phyloP scores from a whole-genome alignment of 768 basidiomycete species.

The Mycena venus region DNA sequence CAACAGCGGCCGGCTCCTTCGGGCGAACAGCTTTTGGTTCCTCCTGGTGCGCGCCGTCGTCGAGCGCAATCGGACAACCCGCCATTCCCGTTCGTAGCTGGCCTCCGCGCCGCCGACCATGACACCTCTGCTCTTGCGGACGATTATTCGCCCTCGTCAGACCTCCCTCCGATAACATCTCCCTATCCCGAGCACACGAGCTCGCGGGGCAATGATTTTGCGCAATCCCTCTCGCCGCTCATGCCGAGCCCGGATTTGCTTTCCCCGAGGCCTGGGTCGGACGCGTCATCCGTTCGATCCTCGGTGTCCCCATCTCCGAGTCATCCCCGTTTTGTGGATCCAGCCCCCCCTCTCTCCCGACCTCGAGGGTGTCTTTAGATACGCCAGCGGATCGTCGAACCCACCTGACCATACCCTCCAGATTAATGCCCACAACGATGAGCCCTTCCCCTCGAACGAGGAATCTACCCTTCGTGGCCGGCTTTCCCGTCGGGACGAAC shows the following conservation, averaged over 20 bases:
- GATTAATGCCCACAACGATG: not conserved
- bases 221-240: not conserved
- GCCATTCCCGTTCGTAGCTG: not conserved
- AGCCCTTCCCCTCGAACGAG: not conserved
- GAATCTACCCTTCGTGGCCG: not conserved
- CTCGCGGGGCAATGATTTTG: no score
- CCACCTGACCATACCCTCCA: not conserved
- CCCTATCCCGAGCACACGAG: not conserved
- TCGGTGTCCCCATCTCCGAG: not conserved
- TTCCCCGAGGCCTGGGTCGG: not conserved
- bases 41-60: not conserved
- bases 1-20: not conserved
- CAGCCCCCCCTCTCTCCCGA: not conserved
- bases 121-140: slow-evolving; percentile 2
- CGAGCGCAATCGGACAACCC: slow-evolving; percentile 3
- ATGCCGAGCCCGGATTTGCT: not conserved
- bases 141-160: not conserved
- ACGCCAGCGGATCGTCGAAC: not conserved
- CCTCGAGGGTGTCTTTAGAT: not conserved
- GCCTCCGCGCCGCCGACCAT: not conserved
- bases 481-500: not conserved
- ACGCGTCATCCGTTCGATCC: not conserved
- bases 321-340: not conserved
- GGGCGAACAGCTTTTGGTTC: not conserved
- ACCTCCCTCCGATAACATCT: not conserved